A percentile compares a stretch with the other conserved stretches of the same genome.
Evolutionary conservation across 1,139 yeast species (phyloP).

Genomic region (Geotrichum siamense): DNA sequence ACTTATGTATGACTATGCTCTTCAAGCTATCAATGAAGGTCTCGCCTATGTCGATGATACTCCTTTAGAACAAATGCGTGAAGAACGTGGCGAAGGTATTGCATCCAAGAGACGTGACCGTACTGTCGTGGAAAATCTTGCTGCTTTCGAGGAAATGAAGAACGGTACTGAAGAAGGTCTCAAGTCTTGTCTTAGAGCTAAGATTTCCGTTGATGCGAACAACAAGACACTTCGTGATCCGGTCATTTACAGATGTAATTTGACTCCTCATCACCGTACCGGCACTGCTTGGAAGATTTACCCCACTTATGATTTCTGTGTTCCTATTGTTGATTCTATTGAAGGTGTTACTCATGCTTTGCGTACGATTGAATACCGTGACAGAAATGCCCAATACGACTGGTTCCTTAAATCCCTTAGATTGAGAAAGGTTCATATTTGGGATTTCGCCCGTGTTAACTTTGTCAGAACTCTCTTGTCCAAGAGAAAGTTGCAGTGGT

Average conservation of each 20-base stretch:
- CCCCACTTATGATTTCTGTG: conserved; percentile 98
- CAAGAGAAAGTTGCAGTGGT: conserved; percentile 97
- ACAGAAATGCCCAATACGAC: conserved; percentile 94
- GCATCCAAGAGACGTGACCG: conserved; percentile 87
- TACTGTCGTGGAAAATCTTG: conserved; percentile 80
- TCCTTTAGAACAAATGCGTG: conserved; percentile 89
- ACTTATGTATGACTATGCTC: conserved; percentile 76
- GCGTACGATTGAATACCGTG: conserved; percentile 96
- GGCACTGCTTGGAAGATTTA: conserved; percentile 88
- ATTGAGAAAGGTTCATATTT: conserved; percentile 84
- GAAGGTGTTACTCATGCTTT: conserved; percentile 97
- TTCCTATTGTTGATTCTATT: conserved; percentile 85
- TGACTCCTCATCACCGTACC: conserved; percentile 95
- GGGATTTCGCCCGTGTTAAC: conserved; percentile 97
- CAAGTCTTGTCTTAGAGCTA: conserved; percentile 88
- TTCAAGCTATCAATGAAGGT: conserved; percentile 84
- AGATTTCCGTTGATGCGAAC: conserved; percentile 79
- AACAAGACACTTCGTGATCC: conserved; percentile 97
- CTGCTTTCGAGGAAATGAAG: conserved; percentile 83
- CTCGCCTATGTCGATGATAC: conserved; percentile 97
- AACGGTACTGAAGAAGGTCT: conserved; percentile 87
- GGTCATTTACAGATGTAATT: conserved; percentile 90
- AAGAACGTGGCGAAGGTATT: conserved; percentile 95
- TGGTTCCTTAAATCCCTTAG: conserved; percentile 82
- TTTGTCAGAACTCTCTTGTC: conserved; percentile 89